Evolutionary conservation across 139 green algal species (phyloP), one percentile per base, ranked within the genome.

Genomic region (Coelastrella sp.): DNA sequence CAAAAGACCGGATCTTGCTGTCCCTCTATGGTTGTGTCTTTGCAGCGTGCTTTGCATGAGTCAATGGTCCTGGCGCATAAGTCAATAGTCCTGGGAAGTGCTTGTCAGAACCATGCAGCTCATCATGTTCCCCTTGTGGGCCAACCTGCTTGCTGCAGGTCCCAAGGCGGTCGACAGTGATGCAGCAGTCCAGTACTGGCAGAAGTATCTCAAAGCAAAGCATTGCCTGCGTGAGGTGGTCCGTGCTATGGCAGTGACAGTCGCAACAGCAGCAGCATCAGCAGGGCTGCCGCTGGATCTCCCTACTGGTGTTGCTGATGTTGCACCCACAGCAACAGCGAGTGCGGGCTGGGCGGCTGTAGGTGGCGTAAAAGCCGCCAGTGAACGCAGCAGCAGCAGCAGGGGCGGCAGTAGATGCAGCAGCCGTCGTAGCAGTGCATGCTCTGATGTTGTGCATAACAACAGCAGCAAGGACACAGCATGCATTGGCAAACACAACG

Each of bases 201-300:
- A 80, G 57, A 90, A 90, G 85, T 90, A 83, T 19, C 23, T 80
- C 3, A 90, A 90, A 23, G 85, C 85, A 4, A 68, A 71, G n/a
- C 17, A 84, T 14, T 83, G 59, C 73, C 71, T 90, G 73, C 11
- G 10, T 2, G 54, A 90, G 19, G 73, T 90, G 5, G 85, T 22
- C 7, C 19, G 23, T 3, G 71, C 22, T 19, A 74, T 83, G 85
- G n/a, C 59, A 58, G 85, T 66, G 13, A 80, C 83, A 20, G 22
- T 80, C 7, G 85, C 85, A 47, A 76, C 73, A 75, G 74, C 73
- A 84, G 73, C 73, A 66, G 58, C 22, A 20, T 23, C 20, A 57
- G 74, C 73, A 59, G 73, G 23, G 2, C 58, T 77, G 56, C 59
- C n/a, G 57, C 73, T 73, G 73, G 22, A 57, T 32, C 23, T 19